Percentiles rank a stretch among this genome's conserved stretches.
phyloP scores from a whole-genome alignment of 2,329 filamentous ascomycete species.

The Colletotrichum sp. region DNA sequence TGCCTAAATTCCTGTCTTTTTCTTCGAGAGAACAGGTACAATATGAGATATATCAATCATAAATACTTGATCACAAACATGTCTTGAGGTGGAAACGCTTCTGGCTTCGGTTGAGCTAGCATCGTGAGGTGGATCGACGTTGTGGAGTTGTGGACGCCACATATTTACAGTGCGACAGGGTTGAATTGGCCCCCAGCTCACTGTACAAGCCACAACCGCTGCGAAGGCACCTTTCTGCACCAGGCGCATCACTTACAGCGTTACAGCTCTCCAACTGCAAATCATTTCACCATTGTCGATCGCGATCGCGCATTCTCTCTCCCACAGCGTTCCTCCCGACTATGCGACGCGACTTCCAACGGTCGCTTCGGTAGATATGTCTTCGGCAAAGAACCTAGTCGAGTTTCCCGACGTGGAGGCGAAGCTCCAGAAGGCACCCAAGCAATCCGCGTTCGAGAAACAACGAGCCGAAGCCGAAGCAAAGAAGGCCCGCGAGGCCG shows the following conservation, averaged over 20 bases:
- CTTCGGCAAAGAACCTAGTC: conserved; percentile 51
- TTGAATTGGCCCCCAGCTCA: not conserved
- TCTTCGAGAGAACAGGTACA: not conserved
- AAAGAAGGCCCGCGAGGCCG: conserved; percentile 82
- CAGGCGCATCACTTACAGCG: not conserved
- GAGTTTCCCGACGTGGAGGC: conserved; percentile 75
- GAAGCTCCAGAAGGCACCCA: conserved; percentile 80
- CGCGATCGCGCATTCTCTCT: not conserved
- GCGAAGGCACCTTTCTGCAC: not conserved
- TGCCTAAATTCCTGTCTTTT: not conserved
- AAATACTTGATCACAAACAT: not conserved
- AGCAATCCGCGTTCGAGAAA: conserved; percentile 87
- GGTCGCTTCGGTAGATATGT: conserved; percentile 40
- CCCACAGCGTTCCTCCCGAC: not conserved
- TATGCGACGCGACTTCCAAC: not conserved
- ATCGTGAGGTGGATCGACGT: not conserved
- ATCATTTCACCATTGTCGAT: not conserved
- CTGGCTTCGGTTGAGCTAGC: not conserved
- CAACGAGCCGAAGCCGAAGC: conserved; percentile 90
- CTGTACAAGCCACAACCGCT: not conserved
- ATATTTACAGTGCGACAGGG: not conserved
- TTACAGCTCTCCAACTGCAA: not conserved
- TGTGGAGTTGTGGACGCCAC: not conserved
- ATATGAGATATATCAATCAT: not conserved
- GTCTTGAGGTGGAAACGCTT: not conserved